Evolutionary conservation across 495 filamentous ascomycete genomes (phyloP).

Genomic region (Tuber indicum): DNA sequence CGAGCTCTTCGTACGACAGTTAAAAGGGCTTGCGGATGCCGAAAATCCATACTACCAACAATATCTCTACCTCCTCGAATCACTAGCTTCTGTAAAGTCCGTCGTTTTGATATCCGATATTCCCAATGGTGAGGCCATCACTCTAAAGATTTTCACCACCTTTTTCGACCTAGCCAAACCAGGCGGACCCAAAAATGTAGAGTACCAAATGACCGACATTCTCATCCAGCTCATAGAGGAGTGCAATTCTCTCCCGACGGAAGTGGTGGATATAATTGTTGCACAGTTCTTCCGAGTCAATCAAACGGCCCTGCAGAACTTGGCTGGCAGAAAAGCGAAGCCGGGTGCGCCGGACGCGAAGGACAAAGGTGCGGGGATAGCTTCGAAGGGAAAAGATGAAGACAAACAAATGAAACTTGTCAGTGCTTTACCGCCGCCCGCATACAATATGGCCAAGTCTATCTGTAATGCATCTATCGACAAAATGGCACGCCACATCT

Average conservation of each 20-base stretch:
- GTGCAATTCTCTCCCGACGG: conserved; percentile 64
- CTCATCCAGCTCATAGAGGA: conserved; percentile 84
- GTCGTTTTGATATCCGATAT: conserved; percentile 90
- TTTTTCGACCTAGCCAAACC: conserved; percentile 88
- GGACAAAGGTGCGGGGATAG: conserved; percentile 13
- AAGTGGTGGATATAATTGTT: conserved; percentile 88
- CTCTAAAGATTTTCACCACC: conserved; percentile 69
- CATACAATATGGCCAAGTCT: conserved; percentile 92
- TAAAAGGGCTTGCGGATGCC: conserved; percentile 80
- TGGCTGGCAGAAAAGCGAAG: conserved; percentile 53
- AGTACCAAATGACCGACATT: conserved; percentile 82
- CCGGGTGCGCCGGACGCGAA: conserved; percentile 43
- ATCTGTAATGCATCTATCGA: conserved; percentile 87
- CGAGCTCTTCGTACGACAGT: conserved; percentile 70
- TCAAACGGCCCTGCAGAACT: conserved; percentile 50
- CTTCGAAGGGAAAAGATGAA: conserved; percentile 46
- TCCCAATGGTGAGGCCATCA: conserved; percentile 65
- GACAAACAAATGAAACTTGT: conserved; percentile 69
- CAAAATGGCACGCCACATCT: conserved; percentile 86
- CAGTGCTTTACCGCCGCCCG: conserved; percentile 52
- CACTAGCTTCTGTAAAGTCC: conserved; percentile 87
- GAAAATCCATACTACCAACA: conserved; percentile 86
- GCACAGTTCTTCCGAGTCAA: conserved; percentile 90
- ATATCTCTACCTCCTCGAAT: conserved; percentile 81
- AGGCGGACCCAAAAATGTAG: conserved; percentile 72